phyloP scores from a whole-genome alignment of 2,329 filamentous ascomycete species.

The Fusarium sulawesiense region DNA sequence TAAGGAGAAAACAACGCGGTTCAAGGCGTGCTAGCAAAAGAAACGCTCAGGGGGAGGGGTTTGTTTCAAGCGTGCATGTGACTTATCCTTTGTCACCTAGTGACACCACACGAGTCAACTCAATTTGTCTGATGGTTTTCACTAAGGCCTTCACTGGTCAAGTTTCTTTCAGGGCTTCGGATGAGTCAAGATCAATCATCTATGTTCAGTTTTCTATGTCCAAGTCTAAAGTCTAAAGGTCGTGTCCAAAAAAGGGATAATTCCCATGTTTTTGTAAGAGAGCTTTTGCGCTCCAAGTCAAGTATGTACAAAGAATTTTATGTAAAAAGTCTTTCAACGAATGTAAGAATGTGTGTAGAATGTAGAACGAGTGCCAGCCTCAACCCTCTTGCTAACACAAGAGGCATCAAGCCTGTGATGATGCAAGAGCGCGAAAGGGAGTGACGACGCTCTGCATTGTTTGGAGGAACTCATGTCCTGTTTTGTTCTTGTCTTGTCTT shows the following conservation, averaged over 20 bases:
- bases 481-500: constrained; percentile 36
- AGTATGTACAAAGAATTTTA: constrained; percentile 48
- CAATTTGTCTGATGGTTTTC: neutral
- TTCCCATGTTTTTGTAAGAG: constrained; percentile 21
- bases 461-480: constrained; percentile 15
- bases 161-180: neutral
- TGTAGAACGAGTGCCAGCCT: constrained; percentile 48
- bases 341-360: constrained; percentile 43
- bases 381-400: constrained; percentile 40
- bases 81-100: constrained; percentile 11
- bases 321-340: constrained; percentile 41
- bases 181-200: constrained; percentile 18
- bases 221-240: constrained; percentile 28
- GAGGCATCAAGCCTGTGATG: constrained; percentile 46
- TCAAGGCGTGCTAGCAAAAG: constrained; percentile 5
- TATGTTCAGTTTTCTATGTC: constrained; percentile 28
- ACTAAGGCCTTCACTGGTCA: neutral
- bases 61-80: constrained; percentile 31
- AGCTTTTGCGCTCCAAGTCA: constrained; percentile 9
- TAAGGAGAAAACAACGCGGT: neutral
- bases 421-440: constrained; percentile 27
- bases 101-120: constrained; percentile 1
- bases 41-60: neutral
- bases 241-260: constrained; percentile 15
- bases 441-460: constrained; percentile 18